A percentile compares a stretch with the other conserved stretches of the same genome.
Conservation (phyloP, 345 rosid species). For the Sonneratia caseolaris region DNA sequence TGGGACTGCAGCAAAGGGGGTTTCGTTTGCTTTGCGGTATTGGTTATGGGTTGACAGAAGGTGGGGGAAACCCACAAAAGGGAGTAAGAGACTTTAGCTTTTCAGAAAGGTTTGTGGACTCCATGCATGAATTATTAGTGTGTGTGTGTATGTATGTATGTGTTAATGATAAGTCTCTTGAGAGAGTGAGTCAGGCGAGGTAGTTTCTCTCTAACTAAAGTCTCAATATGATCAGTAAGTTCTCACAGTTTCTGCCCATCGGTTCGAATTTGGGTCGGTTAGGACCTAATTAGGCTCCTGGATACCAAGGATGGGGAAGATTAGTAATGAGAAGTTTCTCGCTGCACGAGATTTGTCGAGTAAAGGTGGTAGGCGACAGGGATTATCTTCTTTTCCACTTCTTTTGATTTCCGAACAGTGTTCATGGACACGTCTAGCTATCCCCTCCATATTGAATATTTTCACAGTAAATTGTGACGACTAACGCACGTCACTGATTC, state of each 20-base stretch:
- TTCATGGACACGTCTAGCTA: background rate
- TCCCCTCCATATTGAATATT: background rate
- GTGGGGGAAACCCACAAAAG: constrained; percentile 1
- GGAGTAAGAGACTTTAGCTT: constrained; percentile 11
- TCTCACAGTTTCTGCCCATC: too few relatives aligned
- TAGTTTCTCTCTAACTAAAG: too few relatives aligned
- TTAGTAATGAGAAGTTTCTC: constrained; percentile 28
- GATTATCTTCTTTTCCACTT: constrained; percentile 27
- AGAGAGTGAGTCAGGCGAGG: too few relatives aligned
- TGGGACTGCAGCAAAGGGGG: background rate
- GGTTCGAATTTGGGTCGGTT: too few relatives aligned
- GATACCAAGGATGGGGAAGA: too few relatives aligned
- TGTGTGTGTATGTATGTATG: background rate
- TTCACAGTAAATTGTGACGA: background rate
- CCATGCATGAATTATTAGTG: constrained; percentile 23
- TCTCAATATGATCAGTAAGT: too few relatives aligned
- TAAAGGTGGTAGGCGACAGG: constrained; percentile 47
- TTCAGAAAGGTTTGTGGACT: constrained; percentile 26
- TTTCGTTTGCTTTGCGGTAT: constrained; percentile 1
- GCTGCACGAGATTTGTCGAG: constrained; percentile 18
- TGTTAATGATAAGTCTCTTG: too few relatives aligned
- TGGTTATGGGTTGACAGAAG: background rate
- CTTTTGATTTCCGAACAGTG: constrained; percentile 8
- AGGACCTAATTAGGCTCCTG: too few relatives aligned
- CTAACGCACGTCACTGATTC: background rate